Evolutionary conservation across 371 early-diverging fungal species (phyloP).

Genomic region (Mucor circinelloides): DNA sequence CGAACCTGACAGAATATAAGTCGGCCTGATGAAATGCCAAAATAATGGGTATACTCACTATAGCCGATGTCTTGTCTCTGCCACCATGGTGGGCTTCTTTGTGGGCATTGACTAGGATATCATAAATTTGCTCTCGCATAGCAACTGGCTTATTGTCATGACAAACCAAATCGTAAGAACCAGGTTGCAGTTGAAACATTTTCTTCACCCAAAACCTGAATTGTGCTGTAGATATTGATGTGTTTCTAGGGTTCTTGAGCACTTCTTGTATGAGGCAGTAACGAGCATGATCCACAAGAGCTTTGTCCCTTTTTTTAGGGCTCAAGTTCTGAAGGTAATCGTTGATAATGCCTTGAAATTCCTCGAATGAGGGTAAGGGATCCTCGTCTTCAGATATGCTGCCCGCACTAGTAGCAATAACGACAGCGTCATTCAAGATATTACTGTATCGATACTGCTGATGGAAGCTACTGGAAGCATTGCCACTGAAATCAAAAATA

Average conservation of each 20-base stretch:
- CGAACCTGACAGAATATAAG: slow-evolving; percentile 40
- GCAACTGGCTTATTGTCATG: slow-evolving; percentile 47
- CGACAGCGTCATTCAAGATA: background rate
- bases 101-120: slow-evolving; percentile 44
- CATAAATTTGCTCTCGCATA: slow-evolving; percentile 44
- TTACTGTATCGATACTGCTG: slow-evolving; percentile 1
- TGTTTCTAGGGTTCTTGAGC: slow-evolving; percentile 46
- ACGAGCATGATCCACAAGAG: slow-evolving; percentile 37
- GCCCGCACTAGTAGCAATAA: background rate
- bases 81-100: slow-evolving; percentile 49
- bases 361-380: slow-evolving; percentile 9
- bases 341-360: slow-evolving; percentile 17
- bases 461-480: background rate
- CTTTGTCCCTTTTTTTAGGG: slow-evolving; percentile 51
- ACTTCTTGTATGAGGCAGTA: slow-evolving; percentile 46
- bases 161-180: slow-evolving; percentile 27
- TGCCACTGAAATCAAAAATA: background rate
- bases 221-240: slow-evolving; percentile 48
- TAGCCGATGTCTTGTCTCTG: slow-evolving; percentile 50
- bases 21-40: background rate
- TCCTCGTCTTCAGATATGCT: slow-evolving; percentile 11
- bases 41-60: slow-evolving; percentile 20
- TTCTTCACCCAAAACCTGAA: slow-evolving; percentile 53
- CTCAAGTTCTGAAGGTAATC: slow-evolving; percentile 40
- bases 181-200: slow-evolving; percentile 43